Percentiles rank a stretch among this genome's conserved stretches.
Evolutionary conservation across 176 grass and related monocot genomes (phyloP).

Genomic region (Cymbopogon citratus): DNA sequence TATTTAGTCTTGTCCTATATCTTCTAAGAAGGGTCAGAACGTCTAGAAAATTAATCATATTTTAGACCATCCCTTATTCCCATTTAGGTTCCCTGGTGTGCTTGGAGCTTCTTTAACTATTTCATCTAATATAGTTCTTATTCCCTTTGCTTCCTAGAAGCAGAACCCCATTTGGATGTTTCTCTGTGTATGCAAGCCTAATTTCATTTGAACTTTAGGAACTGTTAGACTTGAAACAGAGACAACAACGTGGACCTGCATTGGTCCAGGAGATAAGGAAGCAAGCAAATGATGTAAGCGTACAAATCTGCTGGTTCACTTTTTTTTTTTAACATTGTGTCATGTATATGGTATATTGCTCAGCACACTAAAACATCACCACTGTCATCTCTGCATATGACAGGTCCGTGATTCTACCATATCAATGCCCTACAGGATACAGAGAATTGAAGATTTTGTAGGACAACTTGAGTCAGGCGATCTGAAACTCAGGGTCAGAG

Average conservation of each 20-base stretch:
- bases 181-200: slow-evolving; percentile 21
- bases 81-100: slow-evolving; percentile 2
- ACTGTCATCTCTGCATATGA: not conserved
- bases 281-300: slow-evolving; percentile 90
- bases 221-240: slow-evolving; percentile 72
- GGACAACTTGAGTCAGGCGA: slow-evolving; percentile 89
- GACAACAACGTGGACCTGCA: slow-evolving; percentile 44
- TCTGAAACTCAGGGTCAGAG: slow-evolving; percentile 87
- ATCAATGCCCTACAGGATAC: slow-evolving; percentile 91
- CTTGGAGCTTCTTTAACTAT: not conserved
- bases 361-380: not conserved
- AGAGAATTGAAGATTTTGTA: slow-evolving; percentile 87
- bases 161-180: not conserved
- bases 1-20: not conserved
- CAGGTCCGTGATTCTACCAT: slow-evolving; percentile 85
- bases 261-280: slow-evolving; percentile 81
- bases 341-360: not conserved
- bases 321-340: not conserved
- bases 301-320: slow-evolving; percentile 12
- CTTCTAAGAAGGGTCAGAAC: not conserved
- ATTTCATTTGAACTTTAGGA: slow-evolving; percentile 50
- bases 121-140: slow-evolving; percentile 10
- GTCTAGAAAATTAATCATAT: not conserved
- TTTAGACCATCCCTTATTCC: not conserved
- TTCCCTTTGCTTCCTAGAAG: not conserved